Percentiles rank a stretch among this genome's conserved stretches.
These are phyloP conservation scores for Pleurozium schreberi DNA, from an alignment of 225 moss, liverwort and hornwort genomes.

Conservation along the genomic window DNA sequence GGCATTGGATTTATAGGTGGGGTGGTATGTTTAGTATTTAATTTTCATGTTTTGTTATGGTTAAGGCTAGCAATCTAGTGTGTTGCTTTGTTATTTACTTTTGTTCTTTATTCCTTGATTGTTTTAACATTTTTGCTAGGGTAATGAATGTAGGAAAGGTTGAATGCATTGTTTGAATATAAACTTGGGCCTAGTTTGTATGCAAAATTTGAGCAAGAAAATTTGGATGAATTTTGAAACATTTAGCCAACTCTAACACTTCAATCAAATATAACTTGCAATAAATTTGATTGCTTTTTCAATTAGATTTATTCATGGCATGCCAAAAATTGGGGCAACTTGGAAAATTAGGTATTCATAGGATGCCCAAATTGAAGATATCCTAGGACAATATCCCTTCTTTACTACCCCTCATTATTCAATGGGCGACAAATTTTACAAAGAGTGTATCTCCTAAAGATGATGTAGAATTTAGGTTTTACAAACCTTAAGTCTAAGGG, in stretches of 20 bases:
- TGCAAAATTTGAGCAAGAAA: background rate
- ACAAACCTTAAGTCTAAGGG: background rate
- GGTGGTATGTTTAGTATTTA: background rate
- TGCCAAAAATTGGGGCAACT: background rate
- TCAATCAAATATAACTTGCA: rapidly evolving
- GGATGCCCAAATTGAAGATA: background rate
- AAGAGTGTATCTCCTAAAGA: rapidly evolving
- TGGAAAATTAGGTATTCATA: background rate
- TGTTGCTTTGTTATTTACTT: background rate
- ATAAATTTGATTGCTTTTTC: background rate
- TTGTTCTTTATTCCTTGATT: background rate
- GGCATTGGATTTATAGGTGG: background rate
- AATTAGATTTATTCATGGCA: background rate
- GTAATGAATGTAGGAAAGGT: background rate
- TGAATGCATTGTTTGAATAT: background rate
- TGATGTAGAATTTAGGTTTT: background rate
- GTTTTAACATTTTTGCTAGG: background rate
- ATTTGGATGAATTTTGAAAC: background rate
- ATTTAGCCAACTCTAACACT: background rate
- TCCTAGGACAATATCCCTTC: rapidly evolving
- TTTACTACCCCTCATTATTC: rapidly evolving
- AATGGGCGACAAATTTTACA: background rate
- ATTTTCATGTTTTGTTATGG: too few relatives aligned
- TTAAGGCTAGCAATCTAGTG: background rate
- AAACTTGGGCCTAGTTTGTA: background rate